Conservation (phyloP, 371 early-diverging fungal species). For the Mucor sp. region DNA sequence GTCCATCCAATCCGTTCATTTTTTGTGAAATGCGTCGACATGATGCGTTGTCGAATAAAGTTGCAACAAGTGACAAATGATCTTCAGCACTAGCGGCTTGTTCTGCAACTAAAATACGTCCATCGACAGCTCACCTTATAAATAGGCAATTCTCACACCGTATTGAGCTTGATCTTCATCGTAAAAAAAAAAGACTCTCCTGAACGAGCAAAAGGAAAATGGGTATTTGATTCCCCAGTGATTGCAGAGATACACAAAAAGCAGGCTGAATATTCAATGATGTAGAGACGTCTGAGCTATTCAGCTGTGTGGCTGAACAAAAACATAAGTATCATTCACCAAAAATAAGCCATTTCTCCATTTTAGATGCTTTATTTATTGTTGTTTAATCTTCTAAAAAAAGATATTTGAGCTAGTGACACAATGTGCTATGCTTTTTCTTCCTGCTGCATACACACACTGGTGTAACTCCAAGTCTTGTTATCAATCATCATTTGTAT, state of each 20-base stretch:
- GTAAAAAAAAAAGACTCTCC: background rate
- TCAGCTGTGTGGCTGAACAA: background rate
- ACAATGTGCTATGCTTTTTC: background rate
- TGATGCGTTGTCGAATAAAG: background rate
- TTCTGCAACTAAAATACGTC: background rate
- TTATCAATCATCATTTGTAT: background rate
- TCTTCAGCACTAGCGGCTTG: background rate
- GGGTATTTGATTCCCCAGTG: background rate
- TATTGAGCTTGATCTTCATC: background rate
- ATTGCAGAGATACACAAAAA: background rate
- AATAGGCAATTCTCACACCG: background rate
- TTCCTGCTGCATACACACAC: background rate
- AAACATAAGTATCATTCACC: background rate
- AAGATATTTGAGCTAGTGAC: background rate
- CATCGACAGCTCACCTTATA: background rate
- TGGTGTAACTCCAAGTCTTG: background rate
- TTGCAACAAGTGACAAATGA: background rate
- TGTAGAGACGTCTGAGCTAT: background rate
- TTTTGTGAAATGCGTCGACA: background rate
- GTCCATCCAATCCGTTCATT: background rate
- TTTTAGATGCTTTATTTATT: conserved; percentile 1
- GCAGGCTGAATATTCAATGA: background rate
- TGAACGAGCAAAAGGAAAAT: background rate
- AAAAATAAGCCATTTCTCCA: conserved; percentile 14
- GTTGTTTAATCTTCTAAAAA: background rate